Evolutionary conservation across 2,329 filamentous ascomycete species (phyloP).

Genomic region (Calonectria naviculata): DNA sequence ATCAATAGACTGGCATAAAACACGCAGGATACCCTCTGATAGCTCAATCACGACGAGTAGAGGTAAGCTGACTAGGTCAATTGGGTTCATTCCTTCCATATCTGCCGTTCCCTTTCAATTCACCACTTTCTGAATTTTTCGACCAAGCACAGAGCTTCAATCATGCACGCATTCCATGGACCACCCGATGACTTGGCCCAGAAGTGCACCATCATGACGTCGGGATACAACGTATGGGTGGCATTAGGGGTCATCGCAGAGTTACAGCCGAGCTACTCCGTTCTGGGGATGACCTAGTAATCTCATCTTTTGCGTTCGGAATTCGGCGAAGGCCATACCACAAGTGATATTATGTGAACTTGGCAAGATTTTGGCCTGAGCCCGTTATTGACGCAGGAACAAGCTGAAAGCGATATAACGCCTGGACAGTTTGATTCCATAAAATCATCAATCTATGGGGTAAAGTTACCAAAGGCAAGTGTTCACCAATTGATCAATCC

Average conservation of each 20-base stretch:
- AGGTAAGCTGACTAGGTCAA: background rate
- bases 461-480: background rate
- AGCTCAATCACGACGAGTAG: background rate
- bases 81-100: background rate
- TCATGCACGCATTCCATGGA: background rate
- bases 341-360: background rate
- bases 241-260: background rate
- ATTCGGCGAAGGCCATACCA: background rate
- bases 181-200: background rate
- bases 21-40: too few relatives aligned
- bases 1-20: too few relatives aligned
- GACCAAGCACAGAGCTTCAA: background rate
- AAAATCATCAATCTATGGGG: rapidly evolving
- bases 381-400: background rate
- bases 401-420: too few relatives aligned
- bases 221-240: background rate
- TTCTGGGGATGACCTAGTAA: background rate
- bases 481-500: too few relatives aligned
- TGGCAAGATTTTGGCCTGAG: too few relatives aligned
- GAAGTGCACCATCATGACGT: background rate
- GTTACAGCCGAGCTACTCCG: too few relatives aligned
- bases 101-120: background rate
- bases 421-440: background rate
- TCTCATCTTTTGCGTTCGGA: background rate
- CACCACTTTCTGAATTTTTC: background rate